Evolutionary conservation across 1,139 yeast genomes (phyloP), one percentile per base, ranked within the genome.

Genomic region (Blastobotrys serpentis): DNA sequence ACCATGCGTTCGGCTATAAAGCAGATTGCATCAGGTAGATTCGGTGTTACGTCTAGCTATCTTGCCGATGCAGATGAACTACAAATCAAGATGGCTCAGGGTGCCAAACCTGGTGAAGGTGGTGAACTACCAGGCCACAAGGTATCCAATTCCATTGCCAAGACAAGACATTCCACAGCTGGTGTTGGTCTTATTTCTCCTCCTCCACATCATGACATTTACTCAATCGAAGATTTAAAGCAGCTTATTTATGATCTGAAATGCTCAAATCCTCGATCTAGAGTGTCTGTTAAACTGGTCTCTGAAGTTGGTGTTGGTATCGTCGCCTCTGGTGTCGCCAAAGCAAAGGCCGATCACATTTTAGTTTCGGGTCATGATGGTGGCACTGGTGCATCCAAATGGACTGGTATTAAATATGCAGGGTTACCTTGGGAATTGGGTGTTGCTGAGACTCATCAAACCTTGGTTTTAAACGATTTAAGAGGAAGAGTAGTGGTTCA

Each of bases 81-180:
- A 57, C 98, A 92, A 72, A 92, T 92, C 68, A 92, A 92, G 73
- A 89, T 92, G 94, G 98, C 98, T 7, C 98, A 92, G 72, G 98
- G 98, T 72, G 98, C 98, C 49, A 92, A 92, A 72, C 98, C 98
- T 7, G 98, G 98, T 75, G 98, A 92, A 75, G 98, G 98, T 76
- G 98, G 98, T 78, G 98, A 92, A 70, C 76, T 92, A 59, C 97
- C 98, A 41, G 97, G 96, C 53, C 86, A 86, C 73, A 92, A 92
- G 71, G 98, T 92, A 43, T 81, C 94, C 37, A 80, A 77, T 48
- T 80, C 81, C 46, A 92, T 92, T 72, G 98, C 96, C 49, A 88
- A 86, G 71, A 90, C 98, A 3, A 82, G 98, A 73, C 97, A 90
- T 68, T 89, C 97, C 0, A 92, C 98, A 44, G 88, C 95, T 37